Evolutionary conservation across 2,329 filamentous ascomycete genomes (phyloP).

Genomic region (Chrysoporthe cubensis): DNA sequence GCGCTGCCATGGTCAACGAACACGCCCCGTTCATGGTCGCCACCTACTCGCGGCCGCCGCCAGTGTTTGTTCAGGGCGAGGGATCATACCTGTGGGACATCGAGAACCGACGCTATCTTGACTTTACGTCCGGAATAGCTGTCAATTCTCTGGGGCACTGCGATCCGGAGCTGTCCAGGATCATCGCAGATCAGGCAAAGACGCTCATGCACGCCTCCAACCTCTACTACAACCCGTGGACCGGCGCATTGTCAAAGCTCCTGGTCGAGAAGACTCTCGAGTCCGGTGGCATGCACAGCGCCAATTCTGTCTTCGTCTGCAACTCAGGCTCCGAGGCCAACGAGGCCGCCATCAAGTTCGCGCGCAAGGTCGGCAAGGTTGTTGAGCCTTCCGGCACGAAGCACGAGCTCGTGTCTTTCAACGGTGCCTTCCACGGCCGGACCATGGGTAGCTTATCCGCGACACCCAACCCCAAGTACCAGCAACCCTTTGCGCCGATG

Average conservation of each 20-base stretch:
- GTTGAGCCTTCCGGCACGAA: conserved; percentile 74
- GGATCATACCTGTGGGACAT: conserved; percentile 90
- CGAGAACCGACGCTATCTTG: conserved; percentile 86
- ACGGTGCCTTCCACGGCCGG: conserved; percentile 91
- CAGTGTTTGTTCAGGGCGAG: conserved; percentile 86
- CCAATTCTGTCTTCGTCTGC: conserved; percentile 83
- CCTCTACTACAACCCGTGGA: conserved; percentile 97
- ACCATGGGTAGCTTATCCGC: conserved; percentile 96
- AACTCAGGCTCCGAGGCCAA: conserved; percentile 98
- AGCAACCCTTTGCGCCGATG: conserved; percentile 94
- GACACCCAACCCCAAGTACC: conserved; percentile 97
- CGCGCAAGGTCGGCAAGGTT: conserved; percentile 84
- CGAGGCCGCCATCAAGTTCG: conserved; percentile 96
- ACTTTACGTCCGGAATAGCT: conserved; percentile 95
- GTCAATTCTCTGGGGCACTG: conserved; percentile 93
- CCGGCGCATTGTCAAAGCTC: conserved; percentile 82
- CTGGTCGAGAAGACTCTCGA: conserved; percentile 80
- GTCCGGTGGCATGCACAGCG: conserved; percentile 81
- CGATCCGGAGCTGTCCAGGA: conserved; percentile 74
- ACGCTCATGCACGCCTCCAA: conserved; percentile 92
- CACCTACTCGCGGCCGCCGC: conserved; percentile 88
- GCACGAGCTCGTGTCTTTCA: conserved; percentile 85
- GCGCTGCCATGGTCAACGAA: conserved; percentile 73
- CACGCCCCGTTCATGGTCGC: conserved; percentile 90
- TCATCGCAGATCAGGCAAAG: conserved; percentile 78